Conservation (phyloP, 2,329 filamentous ascomycete species). For the Dothistroma pini region DNA sequence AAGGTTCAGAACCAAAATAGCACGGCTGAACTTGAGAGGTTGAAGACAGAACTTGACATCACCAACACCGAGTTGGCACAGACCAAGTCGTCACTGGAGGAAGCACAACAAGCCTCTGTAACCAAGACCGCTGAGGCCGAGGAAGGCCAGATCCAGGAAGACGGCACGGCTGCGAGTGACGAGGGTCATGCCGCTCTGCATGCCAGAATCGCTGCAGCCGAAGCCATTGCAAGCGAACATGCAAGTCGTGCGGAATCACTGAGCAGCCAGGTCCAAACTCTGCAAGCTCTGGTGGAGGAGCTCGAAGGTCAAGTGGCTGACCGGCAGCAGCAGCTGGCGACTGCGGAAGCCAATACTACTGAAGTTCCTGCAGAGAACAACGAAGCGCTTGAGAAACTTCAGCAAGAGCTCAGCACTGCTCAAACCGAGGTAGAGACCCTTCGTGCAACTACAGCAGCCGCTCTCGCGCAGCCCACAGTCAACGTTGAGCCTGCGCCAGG, state of each 20-base stretch:
- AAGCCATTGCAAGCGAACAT: constrained; percentile 40
- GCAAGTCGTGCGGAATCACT: constrained; percentile 36
- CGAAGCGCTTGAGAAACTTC: constrained; percentile 36
- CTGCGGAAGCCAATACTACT: constrained; percentile 14
- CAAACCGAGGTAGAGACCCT: constrained; percentile 47
- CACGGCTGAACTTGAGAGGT: constrained; percentile 24
- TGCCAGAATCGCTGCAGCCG: constrained; percentile 38
- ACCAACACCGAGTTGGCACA: constrained; percentile 55
- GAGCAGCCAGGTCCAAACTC: constrained; percentile 43
- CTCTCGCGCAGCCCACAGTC: constrained; percentile 12
- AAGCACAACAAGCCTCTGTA: constrained; percentile 48
- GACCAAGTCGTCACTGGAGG: constrained; percentile 62
- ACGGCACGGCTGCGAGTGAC: constrained; percentile 21
- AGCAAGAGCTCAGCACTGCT: constrained; percentile 42
- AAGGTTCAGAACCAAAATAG: constrained; percentile 59
- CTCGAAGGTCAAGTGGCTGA: constrained; percentile 57
- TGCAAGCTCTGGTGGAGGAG: constrained; percentile 61
- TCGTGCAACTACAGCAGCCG: constrained; percentile 34
- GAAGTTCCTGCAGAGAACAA: constrained; percentile 15
- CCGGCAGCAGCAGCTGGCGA: constrained; percentile 39
- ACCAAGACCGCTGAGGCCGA: constrained; percentile 37
- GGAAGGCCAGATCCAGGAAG: constrained; percentile 46
- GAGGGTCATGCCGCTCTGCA: constrained; percentile 38
- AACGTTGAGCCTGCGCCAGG: constrained; percentile 24
- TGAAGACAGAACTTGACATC: constrained; percentile 17